Base-by-base conservation (phyloP, 2,329 filamentous ascomycete genomes). In the Helicocarpus griseus region DNA sequence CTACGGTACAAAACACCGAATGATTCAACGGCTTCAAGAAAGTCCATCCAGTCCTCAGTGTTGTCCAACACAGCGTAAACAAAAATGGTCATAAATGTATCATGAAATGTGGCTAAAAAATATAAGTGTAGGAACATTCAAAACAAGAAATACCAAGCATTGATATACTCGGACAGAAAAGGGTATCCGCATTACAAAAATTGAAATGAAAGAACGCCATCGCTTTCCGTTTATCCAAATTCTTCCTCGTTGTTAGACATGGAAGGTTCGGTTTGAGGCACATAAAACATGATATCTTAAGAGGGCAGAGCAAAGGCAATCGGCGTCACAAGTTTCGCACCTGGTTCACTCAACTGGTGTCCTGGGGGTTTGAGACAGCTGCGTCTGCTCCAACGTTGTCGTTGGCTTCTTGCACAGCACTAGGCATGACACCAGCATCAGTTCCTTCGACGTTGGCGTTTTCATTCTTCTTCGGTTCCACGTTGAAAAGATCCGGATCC, bases 401-500 rank as follows among this genome's bases (percentile, higher is more conserved):
- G 33, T 52, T 50, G 28, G 54, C 49, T 24, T 54, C 52, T 36
- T 54, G 51, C 33, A 57, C 53, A 41, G 53, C 49, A 4, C 55
- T 48, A 26, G 55, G 50, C 22, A 55, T 36, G 26, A 50, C 51
- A 7, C 47, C 49, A 17, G 44, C 49, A 43, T 52, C 54, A 40
- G 45, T 17, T 11, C 33, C 28, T 22, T 55, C 55, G 8, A 51
- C 49, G 35, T 43, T 48, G n/a, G 56, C 54, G 31, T 54, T 53
- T n/a, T 50, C 54, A 33, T 54, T 53, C 17, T 50, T 48, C 46
- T 66, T 65, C 19, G 56, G 58, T 29, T 33, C 38, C 29, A 61
- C 44, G 40, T 51, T 53, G 19, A 58, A 49, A 14, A 60, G 41
- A 13, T 66, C 61, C 21, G 56, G 54, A 38, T 63, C 58, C 17